Conservation (phyloP, 1,284 basidiomycete genomes). For the Wolfiporia cocos region DNA sequence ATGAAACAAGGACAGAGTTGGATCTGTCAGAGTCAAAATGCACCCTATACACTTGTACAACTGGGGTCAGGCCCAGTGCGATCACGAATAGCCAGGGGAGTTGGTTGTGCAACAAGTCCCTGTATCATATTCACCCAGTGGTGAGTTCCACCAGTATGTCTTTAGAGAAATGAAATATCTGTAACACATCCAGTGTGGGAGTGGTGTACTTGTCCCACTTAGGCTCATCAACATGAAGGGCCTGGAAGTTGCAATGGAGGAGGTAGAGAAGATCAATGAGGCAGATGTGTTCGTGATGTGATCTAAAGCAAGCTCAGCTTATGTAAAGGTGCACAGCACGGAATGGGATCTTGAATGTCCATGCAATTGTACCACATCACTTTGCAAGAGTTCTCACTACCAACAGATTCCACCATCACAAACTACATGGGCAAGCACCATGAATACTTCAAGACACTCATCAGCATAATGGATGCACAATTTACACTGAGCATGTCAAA, state of each 20-base stretch:
- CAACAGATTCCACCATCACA: slow-evolving; percentile 74
- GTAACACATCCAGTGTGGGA: slow-evolving; percentile 50
- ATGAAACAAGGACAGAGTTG: too few relatives aligned
- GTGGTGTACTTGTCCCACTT: slow-evolving; percentile 45
- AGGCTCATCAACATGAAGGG: slow-evolving; percentile 16
- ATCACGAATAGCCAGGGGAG: too few relatives aligned
- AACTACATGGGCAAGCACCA: slow-evolving; percentile 83
- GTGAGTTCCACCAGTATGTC: too few relatives aligned
- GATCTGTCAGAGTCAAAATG: too few relatives aligned
- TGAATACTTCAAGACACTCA: slow-evolving; percentile 82
- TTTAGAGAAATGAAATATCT: too few relatives aligned
- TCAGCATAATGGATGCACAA: slow-evolving; percentile 67
- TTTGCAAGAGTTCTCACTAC: neutral
- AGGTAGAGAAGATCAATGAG: slow-evolving; percentile 31
- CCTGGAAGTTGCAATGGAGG: slow-evolving; percentile 27
- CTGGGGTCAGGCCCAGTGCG: too few relatives aligned
- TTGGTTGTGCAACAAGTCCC: too few relatives aligned
- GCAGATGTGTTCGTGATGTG: slow-evolving; percentile 69
- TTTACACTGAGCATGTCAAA: slow-evolving; percentile 79
- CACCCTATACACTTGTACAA: too few relatives aligned
- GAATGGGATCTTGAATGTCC: slow-evolving; percentile 23
- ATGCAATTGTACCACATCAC: slow-evolving; percentile 6
- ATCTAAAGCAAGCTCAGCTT: slow-evolving; percentile 63
- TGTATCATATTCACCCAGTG: too few relatives aligned
- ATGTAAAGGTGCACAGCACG: slow-evolving; percentile 45